Conservation (phyloP, 768 basidiomycete genomes). For the Tremella fuciformis region DNA sequence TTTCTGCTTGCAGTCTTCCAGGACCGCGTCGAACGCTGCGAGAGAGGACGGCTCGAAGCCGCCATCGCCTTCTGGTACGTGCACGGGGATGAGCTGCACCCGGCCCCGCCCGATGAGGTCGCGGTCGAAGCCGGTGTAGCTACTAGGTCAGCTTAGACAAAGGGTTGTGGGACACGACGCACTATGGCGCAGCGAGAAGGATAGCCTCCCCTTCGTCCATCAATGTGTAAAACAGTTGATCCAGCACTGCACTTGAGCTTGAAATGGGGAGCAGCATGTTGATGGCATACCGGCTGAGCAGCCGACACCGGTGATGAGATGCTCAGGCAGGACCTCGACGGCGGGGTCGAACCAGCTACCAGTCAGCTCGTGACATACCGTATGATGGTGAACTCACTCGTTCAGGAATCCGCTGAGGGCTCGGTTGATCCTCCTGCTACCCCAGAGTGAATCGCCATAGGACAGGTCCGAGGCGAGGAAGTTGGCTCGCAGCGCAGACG, state of each 20-base stretch:
- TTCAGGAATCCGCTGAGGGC: constrained; percentile 43
- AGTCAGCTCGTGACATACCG: neutral
- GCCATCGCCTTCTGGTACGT: constrained; percentile 26
- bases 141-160: constrained; percentile 1
- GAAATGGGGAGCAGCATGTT: neutral
- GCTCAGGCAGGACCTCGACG: constrained; percentile 30
- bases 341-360: constrained; percentile 27
- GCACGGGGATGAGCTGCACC: constrained; percentile 32
- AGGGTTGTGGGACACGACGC: constrained; percentile 8
- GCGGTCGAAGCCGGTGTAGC: constrained; percentile 44
- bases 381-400: constrained; percentile 12
- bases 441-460: constrained; percentile 49
- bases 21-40: constrained; percentile 28
- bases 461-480: constrained; percentile 36
- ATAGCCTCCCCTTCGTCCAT: constrained; percentile 47
- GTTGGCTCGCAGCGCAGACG: constrained; percentile 29
- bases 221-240: constrained; percentile 46
- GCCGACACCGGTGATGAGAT: constrained; percentile 41
- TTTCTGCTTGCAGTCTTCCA: constrained; percentile 22
- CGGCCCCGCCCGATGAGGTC: constrained; percentile 39
- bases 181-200: constrained; percentile 45
- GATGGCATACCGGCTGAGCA: constrained; percentile 35
- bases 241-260: constrained; percentile 29
- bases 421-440: constrained; percentile 38
- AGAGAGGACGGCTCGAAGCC: constrained; percentile 26